A percentile compares a stretch with the other conserved stretches of the same genome.
Conservation (phyloP, 441 rosid species). For the Caryocar brasiliense region DNA sequence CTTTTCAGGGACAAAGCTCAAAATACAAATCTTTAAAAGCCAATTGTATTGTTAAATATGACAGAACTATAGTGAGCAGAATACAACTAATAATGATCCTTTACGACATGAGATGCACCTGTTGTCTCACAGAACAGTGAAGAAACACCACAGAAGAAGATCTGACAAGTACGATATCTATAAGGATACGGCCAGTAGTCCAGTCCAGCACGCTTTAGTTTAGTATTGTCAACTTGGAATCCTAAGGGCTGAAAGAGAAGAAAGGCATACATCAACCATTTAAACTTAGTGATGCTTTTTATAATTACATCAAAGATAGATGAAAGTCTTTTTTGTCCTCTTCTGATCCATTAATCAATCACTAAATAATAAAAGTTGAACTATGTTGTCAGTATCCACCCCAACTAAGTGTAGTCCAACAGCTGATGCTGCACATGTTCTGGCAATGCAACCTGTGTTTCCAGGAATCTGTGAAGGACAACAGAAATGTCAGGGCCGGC, state of each 20-base stretch:
- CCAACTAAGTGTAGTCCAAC: slow-evolving; percentile 83
- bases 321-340: background rate
- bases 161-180: slow-evolving; percentile 1
- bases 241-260: slow-evolving; percentile 70
- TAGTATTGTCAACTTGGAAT: slow-evolving; percentile 74
- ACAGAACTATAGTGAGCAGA: too few relatives aligned
- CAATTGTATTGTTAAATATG: too few relatives aligned
- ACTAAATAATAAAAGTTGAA: background rate
- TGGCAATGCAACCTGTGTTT: slow-evolving; percentile 91
- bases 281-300: too few relatives aligned
- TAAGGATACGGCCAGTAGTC: slow-evolving; percentile 98
- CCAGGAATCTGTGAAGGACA: slow-evolving; percentile 77
- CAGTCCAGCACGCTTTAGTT: slow-evolving; percentile 88
- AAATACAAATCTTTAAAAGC: background rate
- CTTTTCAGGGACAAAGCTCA: too few relatives aligned
- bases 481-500: slow-evolving; percentile 24
- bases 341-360: background rate
- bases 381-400: slow-evolving; percentile 26
- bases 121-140: background rate
- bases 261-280: slow-evolving; percentile 6
- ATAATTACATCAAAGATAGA: background rate
- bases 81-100: too few relatives aligned
- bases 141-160: background rate
- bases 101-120: too few relatives aligned
- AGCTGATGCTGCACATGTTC: slow-evolving; percentile 95